Conservation (phyloP, 2,329 filamentous ascomycete genomes). For the Diatrype stigma region DNA sequence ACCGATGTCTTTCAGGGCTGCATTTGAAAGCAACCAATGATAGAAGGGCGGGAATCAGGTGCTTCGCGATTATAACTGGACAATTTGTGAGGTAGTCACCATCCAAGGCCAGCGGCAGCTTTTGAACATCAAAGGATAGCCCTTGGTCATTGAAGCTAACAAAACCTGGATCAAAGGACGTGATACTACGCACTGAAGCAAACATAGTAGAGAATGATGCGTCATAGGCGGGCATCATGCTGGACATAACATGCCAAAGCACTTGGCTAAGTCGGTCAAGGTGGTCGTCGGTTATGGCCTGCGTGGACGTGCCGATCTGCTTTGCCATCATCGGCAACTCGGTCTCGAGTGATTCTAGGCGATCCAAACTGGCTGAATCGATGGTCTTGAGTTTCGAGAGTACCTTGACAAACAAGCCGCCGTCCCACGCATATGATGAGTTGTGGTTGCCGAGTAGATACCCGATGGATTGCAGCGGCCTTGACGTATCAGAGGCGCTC, state of each 20-base stretch:
- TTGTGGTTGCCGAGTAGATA: constrained; percentile 33
- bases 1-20: constrained; percentile 16
- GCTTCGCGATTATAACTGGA: constrained; percentile 28
- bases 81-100: constrained; percentile 9
- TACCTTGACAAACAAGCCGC: constrained; percentile 46
- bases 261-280: constrained; percentile 43
- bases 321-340: constrained; percentile 60
- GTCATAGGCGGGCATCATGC: constrained; percentile 38
- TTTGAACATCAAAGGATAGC: constrained; percentile 21
- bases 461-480: constrained; percentile 43
- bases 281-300: constrained; percentile 47
- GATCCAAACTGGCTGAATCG: constrained; percentile 51
- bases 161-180: constrained; percentile 7
- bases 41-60: constrained; percentile 42
- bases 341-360: constrained; percentile 58
- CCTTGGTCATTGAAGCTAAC: constrained; percentile 20
- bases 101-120: constrained; percentile 18
- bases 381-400: constrained; percentile 52
- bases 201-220: constrained; percentile 26
- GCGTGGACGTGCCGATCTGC: constrained; percentile 47
- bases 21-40: constrained; percentile 36
- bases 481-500: constrained; percentile 32
- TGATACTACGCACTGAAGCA: constrained; percentile 16
- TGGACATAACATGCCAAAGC: constrained; percentile 42
- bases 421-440: constrained; percentile 32